Percentiles rank a stretch among this genome's conserved stretches.
Conservation (phyloP, 2,329 filamentous ascomycete species). For the Fusarium fracticaudum region DNA sequence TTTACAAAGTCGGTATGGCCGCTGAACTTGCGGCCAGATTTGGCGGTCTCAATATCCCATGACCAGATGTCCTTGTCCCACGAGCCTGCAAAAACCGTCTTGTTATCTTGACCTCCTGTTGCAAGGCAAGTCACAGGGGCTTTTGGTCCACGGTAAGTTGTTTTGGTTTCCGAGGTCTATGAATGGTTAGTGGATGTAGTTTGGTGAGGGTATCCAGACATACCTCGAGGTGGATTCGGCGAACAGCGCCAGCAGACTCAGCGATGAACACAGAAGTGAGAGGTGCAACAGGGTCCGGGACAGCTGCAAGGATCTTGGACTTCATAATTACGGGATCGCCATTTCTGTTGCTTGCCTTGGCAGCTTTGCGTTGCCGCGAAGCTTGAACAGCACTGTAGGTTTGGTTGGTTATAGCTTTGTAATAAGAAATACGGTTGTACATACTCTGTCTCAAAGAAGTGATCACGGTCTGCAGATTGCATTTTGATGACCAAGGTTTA, state of each 20-base stretch:
- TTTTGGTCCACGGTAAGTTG: conserved; percentile 75
- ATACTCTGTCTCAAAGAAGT: conserved; percentile 95
- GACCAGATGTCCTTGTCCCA: conserved; percentile 96
- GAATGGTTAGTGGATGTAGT: conserved; percentile 1
- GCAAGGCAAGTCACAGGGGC: conserved; percentile 84
- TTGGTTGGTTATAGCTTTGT: neutral
- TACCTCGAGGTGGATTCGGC: conserved; percentile 80
- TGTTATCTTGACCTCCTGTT: conserved; percentile 64
- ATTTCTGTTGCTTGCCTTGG: conserved; percentile 78
- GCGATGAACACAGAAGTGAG: conserved; percentile 76
- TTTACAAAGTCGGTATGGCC: conserved; percentile 96
- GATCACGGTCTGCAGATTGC: conserved; percentile 75
- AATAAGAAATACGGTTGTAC: conserved; percentile 42
- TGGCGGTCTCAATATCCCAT: conserved; percentile 73
- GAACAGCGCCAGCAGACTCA: conserved; percentile 84
- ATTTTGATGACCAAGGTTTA: conserved; percentile 54
- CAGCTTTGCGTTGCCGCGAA: conserved; percentile 68
- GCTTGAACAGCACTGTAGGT: conserved; percentile 58
- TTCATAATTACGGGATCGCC: conserved; percentile 82
- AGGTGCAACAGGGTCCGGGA: conserved; percentile 71
- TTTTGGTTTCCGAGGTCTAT: conserved; percentile 46
- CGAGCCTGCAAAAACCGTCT: conserved; percentile 82
- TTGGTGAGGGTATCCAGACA: conserved; percentile 8
- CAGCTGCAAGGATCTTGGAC: conserved; percentile 85
- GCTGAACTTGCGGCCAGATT: conserved; percentile 67